These are phyloP conservation scores for Rhododendron simsii DNA, from an alignment of 148 eudicot genomes.

Conservation along the genomic window DNA sequence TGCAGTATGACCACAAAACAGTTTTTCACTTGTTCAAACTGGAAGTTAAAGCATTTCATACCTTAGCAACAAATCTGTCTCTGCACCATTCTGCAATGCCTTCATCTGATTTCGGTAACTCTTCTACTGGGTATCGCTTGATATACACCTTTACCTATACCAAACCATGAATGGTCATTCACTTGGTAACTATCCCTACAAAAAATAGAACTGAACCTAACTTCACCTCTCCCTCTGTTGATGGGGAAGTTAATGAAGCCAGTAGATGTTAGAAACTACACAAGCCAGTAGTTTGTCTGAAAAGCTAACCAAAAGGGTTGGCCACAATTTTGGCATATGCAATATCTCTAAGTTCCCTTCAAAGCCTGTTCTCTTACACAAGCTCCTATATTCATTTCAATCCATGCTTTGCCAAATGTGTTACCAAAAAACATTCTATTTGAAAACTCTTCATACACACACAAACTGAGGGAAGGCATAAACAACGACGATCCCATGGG, in stretches of 20 bases:
- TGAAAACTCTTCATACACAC: not conserved
- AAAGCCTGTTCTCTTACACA: not conserved
- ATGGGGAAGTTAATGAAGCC: not conserved
- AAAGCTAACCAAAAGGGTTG: not conserved
- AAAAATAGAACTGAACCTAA: not conserved
- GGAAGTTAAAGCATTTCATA: constrained; percentile 2
- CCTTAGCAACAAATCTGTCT: constrained; percentile 68
- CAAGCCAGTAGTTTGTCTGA: not conserved
- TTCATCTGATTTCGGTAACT: constrained; percentile 66
- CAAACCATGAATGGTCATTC: not conserved
- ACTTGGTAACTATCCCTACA: not conserved
- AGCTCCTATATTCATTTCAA: not conserved
- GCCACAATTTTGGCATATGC: not conserved
- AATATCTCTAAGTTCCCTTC: not conserved
- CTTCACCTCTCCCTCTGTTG: not conserved
- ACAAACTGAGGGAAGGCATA: not conserved
- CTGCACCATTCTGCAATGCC: constrained; percentile 78
- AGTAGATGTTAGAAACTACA: not conserved
- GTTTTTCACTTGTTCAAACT: not conserved
- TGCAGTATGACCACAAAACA: not conserved
- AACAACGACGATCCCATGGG: too few species aligned
- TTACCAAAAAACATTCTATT: not conserved
- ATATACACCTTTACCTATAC: constrained; percentile 55
- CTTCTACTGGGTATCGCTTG: constrained; percentile 55
- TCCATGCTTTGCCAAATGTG: not conserved